Percentiles rank a stretch among this genome's conserved stretches.
Conservation (phyloP, 1,284 basidiomycete species). For the Ustilago vetiveriae region DNA sequence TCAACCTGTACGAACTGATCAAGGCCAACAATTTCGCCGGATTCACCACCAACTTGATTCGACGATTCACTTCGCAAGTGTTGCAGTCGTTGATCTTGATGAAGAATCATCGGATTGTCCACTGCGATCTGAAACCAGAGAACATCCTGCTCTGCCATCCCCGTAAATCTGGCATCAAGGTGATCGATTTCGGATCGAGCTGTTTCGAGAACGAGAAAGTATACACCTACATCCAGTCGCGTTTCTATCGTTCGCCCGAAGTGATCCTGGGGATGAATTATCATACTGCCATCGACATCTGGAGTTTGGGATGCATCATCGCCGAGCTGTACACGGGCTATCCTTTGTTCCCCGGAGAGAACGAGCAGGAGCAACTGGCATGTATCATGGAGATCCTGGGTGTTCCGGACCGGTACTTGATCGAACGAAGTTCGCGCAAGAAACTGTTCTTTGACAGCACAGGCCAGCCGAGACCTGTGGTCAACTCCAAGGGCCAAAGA, state of each 20-base stretch:
- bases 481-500: constrained; percentile 94
- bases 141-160: constrained; percentile 95
- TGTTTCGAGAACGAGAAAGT: constrained; percentile 99
- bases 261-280: constrained; percentile 67
- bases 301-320: constrained; percentile 96
- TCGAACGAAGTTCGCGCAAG: constrained; percentile 91
- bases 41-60: constrained; percentile 92
- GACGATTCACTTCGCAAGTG: constrained; percentile 96
- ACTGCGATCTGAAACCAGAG: constrained; percentile 99
- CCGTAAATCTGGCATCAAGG: constrained; percentile 93
- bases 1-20: constrained; percentile 98
- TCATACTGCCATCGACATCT: constrained; percentile 84
- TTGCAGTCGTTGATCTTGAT: constrained; percentile 88
- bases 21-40: constrained; percentile 98
- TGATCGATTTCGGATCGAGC: constrained; percentile 98
- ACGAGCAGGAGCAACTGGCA: constrained; percentile 94
- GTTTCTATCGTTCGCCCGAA: constrained; percentile 95
- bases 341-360: constrained; percentile 97
- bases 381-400: constrained; percentile 99
- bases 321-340: constrained; percentile 99
- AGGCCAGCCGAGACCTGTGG: constrained; percentile 87
- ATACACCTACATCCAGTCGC: constrained; percentile 95
- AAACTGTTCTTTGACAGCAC: constrained; percentile 97
- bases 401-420: constrained; percentile 89
- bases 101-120: constrained; percentile 97